phyloP scores from a whole-genome alignment of 1,139 yeast species.

The Groenewaldozyma sp. region DNA sequence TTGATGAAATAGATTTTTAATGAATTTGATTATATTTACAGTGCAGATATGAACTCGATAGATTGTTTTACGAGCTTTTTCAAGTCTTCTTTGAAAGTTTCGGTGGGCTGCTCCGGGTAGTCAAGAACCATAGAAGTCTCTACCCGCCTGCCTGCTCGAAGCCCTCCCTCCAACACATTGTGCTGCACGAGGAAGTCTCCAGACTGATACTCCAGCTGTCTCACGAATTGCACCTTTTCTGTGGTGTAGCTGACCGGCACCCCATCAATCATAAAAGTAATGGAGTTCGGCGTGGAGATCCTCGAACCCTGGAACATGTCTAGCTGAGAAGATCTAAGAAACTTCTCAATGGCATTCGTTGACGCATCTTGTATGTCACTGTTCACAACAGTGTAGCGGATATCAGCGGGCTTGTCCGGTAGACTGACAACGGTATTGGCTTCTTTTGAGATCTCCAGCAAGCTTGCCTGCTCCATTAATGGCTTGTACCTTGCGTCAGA shows the following conservation, averaged over 20 bases:
- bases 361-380: conserved; percentile 31
- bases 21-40: neutral
- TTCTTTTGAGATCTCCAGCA: conserved; percentile 44
- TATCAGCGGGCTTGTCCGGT: conserved; percentile 36
- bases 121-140: conserved; percentile 43
- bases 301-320: conserved; percentile 35
- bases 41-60: conserved; percentile 9
- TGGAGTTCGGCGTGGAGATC: conserved; percentile 33
- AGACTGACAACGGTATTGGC: conserved; percentile 35
- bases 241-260: conserved; percentile 35
- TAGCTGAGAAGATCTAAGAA: conserved; percentile 34
- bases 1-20: neutral
- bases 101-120: conserved; percentile 11
- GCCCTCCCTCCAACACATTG: conserved; percentile 47
- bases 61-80: conserved; percentile 15
- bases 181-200: conserved; percentile 35
- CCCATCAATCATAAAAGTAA: conserved; percentile 35
- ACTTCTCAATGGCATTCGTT: conserved; percentile 27
- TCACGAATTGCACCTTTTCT: conserved; percentile 35
- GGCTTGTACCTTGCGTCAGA: conserved; percentile 32
- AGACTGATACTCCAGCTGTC: conserved; percentile 38
- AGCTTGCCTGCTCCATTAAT: conserved; percentile 34
- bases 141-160: conserved; percentile 42
- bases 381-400: conserved; percentile 38
- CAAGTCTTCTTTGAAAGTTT: conserved; percentile 10